Conservation (phyloP, 1,284 basidiomycete species). For the Ganoderma sinense region DNA sequence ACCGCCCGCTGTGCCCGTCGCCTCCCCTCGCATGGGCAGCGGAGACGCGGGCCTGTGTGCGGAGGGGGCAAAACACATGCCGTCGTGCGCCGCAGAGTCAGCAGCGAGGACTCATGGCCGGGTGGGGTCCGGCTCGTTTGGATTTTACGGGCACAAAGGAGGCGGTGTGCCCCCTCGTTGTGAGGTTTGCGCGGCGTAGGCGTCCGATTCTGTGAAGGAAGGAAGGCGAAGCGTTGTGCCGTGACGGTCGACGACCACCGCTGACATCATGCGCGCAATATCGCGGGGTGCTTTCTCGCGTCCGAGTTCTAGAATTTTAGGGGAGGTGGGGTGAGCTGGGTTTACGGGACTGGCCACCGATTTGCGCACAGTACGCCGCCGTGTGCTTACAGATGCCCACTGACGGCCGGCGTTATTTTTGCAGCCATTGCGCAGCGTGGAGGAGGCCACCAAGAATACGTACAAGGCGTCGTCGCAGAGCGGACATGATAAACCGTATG, state of each 20-base stretch:
- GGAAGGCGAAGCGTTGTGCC: not conserved
- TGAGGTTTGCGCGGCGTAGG: not conserved
- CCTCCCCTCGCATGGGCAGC: not conserved
- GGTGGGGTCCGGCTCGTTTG: not conserved
- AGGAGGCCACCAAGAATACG: not conserved
- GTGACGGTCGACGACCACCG: not conserved
- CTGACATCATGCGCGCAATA: not conserved
- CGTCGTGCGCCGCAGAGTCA: not conserved
- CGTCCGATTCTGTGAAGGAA: conserved; percentile 1
- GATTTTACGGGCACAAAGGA: not conserved
- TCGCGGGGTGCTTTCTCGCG: not conserved
- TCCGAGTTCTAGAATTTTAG: not conserved
- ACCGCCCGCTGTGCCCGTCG: not conserved
- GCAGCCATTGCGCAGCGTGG: not conserved
- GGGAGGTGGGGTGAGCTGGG: not conserved
- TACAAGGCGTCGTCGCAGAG: not conserved
- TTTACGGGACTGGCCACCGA: not conserved
- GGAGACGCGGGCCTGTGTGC: not conserved
- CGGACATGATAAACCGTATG: not conserved
- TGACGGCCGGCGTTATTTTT: not conserved
- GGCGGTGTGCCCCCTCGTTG: not conserved
- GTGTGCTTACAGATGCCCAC: not conserved
- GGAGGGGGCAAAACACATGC: not conserved
- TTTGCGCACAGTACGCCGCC: not conserved
- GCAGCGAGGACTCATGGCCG: not conserved